Percentiles rank a stretch among this genome's conserved stretches.
Conservation (phyloP, 805 yeast species). For the Tetrapisispora phaffii region DNA sequence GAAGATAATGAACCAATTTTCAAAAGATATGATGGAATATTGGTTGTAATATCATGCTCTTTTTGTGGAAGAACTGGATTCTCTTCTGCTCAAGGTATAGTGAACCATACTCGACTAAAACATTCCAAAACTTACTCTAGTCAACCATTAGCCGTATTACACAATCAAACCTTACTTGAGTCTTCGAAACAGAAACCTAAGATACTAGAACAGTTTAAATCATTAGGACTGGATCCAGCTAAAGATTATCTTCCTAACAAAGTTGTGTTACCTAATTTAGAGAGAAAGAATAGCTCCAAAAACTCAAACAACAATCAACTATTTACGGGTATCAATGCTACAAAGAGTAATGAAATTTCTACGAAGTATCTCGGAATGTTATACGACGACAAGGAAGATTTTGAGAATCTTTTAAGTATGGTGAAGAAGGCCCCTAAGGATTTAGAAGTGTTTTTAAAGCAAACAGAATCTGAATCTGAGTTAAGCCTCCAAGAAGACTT, state of each 20-base stretch:
- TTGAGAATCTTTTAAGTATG: conserved; percentile 21
- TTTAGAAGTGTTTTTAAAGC: conserved; percentile 16
- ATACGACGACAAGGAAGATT: conserved; percentile 20
- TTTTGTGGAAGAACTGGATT: conserved; percentile 60
- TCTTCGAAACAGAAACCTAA: conserved; percentile 19
- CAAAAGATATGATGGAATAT: conserved; percentile 58
- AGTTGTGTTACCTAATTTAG: conserved; percentile 17
- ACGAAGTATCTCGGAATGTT: conserved; percentile 19
- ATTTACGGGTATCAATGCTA: not conserved
- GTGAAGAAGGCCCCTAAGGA: conserved; percentile 24
- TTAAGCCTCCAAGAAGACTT: conserved; percentile 5
- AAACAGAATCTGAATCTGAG: conserved; percentile 8
- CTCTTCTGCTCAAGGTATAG: conserved; percentile 70
- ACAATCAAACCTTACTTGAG: conserved; percentile 46
- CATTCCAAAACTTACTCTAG: conserved; percentile 62
- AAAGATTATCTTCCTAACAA: conserved; percentile 23
- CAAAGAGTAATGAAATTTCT: not conserved
- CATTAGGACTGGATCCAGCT: conserved; percentile 18
- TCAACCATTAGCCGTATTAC: conserved; percentile 65
- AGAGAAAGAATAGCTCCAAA: not conserved
- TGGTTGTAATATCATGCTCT: conserved; percentile 59
- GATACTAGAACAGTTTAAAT: conserved; percentile 21
- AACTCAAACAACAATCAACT: not conserved
- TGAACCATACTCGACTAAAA: conserved; percentile 66
- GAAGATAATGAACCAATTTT: conserved; percentile 43